Percentiles rank a stretch among this genome's conserved stretches.
phyloP scores from a whole-genome alignment of 2,329 filamentous ascomycete species.

The Aspergillus piperis region DNA sequence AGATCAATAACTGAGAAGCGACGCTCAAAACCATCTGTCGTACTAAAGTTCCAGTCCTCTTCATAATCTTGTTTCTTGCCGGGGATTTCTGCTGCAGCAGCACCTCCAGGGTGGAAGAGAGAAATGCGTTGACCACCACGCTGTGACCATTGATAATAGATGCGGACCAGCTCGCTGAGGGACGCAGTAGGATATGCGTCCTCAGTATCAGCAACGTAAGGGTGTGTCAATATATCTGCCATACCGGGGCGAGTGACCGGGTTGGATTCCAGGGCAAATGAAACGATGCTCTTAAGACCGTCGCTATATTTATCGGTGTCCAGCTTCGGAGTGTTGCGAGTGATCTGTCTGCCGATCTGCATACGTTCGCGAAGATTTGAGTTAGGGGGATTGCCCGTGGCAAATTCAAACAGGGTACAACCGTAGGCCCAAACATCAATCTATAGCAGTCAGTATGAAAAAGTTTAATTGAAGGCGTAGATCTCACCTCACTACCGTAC shows the following conservation, averaged over 20 bases:
- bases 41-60: slow-evolving; percentile 67
- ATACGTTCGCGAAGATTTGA: slow-evolving; percentile 50
- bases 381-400: slow-evolving; percentile 52
- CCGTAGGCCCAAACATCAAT: slow-evolving; percentile 56
- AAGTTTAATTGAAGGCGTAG: neutral
- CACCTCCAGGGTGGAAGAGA: slow-evolving; percentile 62
- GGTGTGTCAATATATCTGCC: slow-evolving; percentile 48
- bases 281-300: slow-evolving; percentile 47
- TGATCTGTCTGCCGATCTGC: slow-evolving; percentile 49
- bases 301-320: slow-evolving; percentile 47
- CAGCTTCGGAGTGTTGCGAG: slow-evolving; percentile 45
- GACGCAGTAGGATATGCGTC: slow-evolving; percentile 47
- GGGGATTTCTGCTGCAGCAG: slow-evolving; percentile 56
- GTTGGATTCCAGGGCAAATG: slow-evolving; percentile 47
- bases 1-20: slow-evolving; percentile 51
- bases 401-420: slow-evolving; percentile 53
- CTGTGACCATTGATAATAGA: slow-evolving; percentile 53
- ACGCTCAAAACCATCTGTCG: slow-evolving; percentile 61
- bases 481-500: slow-evolving; percentile 50
- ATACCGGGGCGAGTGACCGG: slow-evolving; percentile 49
- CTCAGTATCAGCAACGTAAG: slow-evolving; percentile 47
- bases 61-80: slow-evolving; percentile 44
- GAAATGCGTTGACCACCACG: slow-evolving; percentile 54
- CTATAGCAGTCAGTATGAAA: slow-evolving; percentile 27
- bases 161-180: slow-evolving; percentile 49